These are phyloP conservation scores for Syzygium jambos DNA, from an alignment of 345 rosid species.

Conservation along the genomic window DNA sequence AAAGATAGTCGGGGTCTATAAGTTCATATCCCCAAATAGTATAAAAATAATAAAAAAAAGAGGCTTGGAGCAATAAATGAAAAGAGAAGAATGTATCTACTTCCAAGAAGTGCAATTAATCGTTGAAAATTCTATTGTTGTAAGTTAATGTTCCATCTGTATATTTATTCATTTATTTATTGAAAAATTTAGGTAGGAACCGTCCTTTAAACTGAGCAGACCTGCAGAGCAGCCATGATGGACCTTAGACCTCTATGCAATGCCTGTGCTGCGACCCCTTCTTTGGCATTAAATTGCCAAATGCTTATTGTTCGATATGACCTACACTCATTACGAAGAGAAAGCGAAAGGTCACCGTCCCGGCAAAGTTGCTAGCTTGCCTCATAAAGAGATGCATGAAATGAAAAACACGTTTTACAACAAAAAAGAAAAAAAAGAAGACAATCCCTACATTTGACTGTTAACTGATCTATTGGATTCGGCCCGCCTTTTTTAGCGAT, in stretches of 20 bases:
- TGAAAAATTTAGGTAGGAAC: not conserved
- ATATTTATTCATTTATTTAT: not conserved
- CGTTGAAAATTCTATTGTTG: not conserved
- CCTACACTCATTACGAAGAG: not conserved
- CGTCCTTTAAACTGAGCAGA: not conserved
- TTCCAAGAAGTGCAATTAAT: not conserved
- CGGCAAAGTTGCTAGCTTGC: not conserved
- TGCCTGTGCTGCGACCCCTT: not conserved
- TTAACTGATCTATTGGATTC: not conserved
- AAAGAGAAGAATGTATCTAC: not conserved
- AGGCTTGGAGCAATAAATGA: not conserved
- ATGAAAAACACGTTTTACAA: not conserved
- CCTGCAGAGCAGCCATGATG: not conserved
- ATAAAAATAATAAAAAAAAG: not conserved
- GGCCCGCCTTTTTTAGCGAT: not conserved
- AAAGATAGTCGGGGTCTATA: not conserved
- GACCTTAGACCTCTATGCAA: not conserved
- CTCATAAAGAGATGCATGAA: not conserved
- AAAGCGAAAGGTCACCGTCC: not conserved
- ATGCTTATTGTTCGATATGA: not conserved
- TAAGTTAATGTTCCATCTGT: not conserved
- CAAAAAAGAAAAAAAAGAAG: not conserved
- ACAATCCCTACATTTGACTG: not conserved
- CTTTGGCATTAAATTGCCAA: not conserved
- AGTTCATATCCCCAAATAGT: not conserved